These are phyloP conservation scores for Aureobasidium musti DNA, from an alignment of 2,329 filamentous ascomycete genomes.

Conservation along the genomic window DNA sequence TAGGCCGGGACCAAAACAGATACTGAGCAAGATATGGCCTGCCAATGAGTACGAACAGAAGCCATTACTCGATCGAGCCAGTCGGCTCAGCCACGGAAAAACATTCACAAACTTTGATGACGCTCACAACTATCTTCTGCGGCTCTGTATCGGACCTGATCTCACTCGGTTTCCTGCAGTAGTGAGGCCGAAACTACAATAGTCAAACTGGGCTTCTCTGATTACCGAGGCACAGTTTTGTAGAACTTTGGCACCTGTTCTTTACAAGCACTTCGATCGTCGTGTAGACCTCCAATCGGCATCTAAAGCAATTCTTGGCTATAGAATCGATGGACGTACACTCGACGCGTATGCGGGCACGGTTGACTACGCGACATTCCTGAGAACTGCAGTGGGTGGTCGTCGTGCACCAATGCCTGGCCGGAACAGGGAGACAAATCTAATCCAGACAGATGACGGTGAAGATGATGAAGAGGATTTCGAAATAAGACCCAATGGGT, in stretches of 20 bases:
- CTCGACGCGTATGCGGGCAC: background rate
- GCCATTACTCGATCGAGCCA: background rate
- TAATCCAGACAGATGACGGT: background rate
- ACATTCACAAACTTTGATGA: background rate
- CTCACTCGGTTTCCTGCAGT: background rate
- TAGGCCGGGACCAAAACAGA: background rate
- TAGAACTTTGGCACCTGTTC: background rate
- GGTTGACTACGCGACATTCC: fast-evolving
- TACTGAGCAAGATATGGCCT: background rate
- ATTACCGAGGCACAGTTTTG: background rate
- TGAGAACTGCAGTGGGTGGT: background rate
- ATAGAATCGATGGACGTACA: background rate
- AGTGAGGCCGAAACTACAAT: background rate
- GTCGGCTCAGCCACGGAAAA: too few species aligned
- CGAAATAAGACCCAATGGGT: background rate
- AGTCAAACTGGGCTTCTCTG: background rate
- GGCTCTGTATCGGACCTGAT: background rate
- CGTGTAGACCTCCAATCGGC: background rate
- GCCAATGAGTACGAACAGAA: background rate
- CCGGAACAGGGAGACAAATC: background rate
- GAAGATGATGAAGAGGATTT: background rate
- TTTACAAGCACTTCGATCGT: background rate
- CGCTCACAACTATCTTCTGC: background rate
- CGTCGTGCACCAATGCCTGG: too few species aligned
- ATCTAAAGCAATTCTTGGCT: background rate